phyloP scores from a whole-genome alignment of 768 basidiomycete species.

The Pholiota conissans region DNA sequence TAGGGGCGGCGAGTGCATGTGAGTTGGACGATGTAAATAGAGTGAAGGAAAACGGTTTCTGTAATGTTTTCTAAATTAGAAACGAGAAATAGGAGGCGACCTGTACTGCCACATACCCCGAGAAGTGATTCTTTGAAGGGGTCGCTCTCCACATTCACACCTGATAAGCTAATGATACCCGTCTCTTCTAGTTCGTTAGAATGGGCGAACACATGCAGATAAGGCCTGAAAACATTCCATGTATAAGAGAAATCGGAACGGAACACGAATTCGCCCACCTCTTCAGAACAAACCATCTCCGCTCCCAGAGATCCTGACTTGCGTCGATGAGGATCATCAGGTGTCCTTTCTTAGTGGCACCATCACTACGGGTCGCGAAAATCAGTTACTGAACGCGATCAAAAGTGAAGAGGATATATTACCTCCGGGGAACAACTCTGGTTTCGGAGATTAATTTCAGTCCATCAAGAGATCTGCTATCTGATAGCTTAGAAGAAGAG shows the following conservation, averaged over 20 bases:
- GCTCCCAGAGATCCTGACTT: slow-evolving; percentile 77
- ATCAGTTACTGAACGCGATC: neutral
- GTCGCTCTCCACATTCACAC: slow-evolving; percentile 84
- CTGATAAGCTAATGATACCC: slow-evolving; percentile 77
- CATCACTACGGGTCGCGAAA: slow-evolving; percentile 52
- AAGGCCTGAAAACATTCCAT: slow-evolving; percentile 61
- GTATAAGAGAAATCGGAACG: slow-evolving; percentile 2
- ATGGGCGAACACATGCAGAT: slow-evolving; percentile 84
- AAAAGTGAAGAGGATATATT: slow-evolving; percentile 19
- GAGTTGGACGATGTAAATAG: slow-evolving; percentile 92
- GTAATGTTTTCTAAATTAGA: slow-evolving; percentile 8
- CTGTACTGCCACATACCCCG: slow-evolving; percentile 56
- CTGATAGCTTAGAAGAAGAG: slow-evolving; percentile 29
- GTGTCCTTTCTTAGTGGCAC: slow-evolving; percentile 81
- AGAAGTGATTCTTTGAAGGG: slow-evolving; percentile 86
- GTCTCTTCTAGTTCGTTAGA: slow-evolving; percentile 84
- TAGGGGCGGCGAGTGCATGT: slow-evolving; percentile 83
- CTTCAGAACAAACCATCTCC: slow-evolving; percentile 83
- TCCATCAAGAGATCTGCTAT: slow-evolving; percentile 44
- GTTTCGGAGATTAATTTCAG: slow-evolving; percentile 73
- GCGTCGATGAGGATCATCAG: slow-evolving; percentile 82
- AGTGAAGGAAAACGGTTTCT: slow-evolving; percentile 88
- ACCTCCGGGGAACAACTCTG: slow-evolving; percentile 76
- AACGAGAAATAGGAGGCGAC: neutral
- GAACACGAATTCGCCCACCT: slow-evolving; percentile 48